Base-by-base conservation (phyloP, 306 rosid species). In the Trifolium repens region DNA sequence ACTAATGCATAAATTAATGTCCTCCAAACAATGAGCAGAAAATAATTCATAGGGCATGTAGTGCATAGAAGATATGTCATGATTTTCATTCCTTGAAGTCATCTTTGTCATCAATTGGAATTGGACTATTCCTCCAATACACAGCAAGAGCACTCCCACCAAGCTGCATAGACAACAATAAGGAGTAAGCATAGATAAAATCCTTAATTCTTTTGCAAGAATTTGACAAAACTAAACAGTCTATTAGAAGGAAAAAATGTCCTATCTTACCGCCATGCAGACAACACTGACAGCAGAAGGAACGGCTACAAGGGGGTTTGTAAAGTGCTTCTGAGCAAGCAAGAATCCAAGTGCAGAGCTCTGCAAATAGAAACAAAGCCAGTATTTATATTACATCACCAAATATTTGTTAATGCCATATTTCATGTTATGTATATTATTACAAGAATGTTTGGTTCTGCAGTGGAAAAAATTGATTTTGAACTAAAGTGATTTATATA, bases 271-370 rank as follows among this genome's bases (percentile, higher is more conserved):
- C 64, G 98, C 98, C 98, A 94, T 91, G 74, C 96, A 94, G 69
- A 94, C 96, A 60, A 94, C 97, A 7, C 96, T 94, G 67, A 94
- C 97, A 16, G 99, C 96, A 14, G 97, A 92, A 69, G 99, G 99
- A 82, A 90, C 96, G 9, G 97, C 91, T 7, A 94, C 96, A 24
- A 92, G 90, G 17, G 99, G 96, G 65, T 94, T 92, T 30, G 90
- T 79, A 57, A 92, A 94, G 85, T 92, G 99, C 84, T 90, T 94
- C 81, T 94, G 96, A 82, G 98, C 98, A 65, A 94, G 96, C 47
- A 89, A 85, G 86, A 91, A 92, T 22, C 99, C 99, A 12, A 94
- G 94, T 43, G 96, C 97, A 58, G 98, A 94, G 84, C 98, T 91
- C 98, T 90, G 93, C 79, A 49, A 62, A 49, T 32, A 32, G 35